These are phyloP conservation scores for Fraxinus quadrangulata DNA, from an alignment of 257 asterid species.

Conservation along the genomic window DNA sequence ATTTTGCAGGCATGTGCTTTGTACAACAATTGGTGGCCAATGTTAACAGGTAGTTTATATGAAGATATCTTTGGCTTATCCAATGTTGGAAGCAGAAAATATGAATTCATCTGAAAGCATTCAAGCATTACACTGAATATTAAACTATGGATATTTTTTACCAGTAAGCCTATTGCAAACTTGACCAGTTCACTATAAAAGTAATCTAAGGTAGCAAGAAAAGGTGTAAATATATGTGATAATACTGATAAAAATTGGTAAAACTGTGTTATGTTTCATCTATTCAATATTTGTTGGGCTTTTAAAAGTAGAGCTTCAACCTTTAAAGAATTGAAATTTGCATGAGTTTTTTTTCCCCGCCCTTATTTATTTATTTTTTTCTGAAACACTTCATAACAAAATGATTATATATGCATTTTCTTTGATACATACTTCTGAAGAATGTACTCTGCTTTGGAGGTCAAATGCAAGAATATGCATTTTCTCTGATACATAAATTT, in stretches of 20 bases:
- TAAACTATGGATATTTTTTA: constrained; percentile 6
- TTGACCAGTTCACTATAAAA: background rate
- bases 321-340: too few species aligned
- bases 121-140: constrained; percentile 3
- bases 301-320: background rate
- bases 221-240: background rate
- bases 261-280: background rate
- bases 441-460: too few species aligned
- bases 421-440: too few species aligned
- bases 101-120: constrained; percentile 11
- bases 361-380: too few species aligned
- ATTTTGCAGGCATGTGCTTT: constrained; percentile 85
- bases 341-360: too few species aligned
- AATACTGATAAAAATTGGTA: background rate
- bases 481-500: too few species aligned
- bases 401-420: too few species aligned
- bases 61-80: constrained; percentile 21
- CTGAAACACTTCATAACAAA: too few species aligned
- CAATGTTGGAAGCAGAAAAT: too few species aligned
- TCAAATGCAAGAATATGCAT: background rate
- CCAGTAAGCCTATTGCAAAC: background rate
- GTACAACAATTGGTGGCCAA: constrained; percentile 97
- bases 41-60: constrained; percentile 71
- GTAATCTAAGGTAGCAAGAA: background rate
- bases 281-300: background rate